Evolutionary conservation across 169 alveolate genomes (phyloP).

Genomic region (Perkinsus olseni): DNA sequence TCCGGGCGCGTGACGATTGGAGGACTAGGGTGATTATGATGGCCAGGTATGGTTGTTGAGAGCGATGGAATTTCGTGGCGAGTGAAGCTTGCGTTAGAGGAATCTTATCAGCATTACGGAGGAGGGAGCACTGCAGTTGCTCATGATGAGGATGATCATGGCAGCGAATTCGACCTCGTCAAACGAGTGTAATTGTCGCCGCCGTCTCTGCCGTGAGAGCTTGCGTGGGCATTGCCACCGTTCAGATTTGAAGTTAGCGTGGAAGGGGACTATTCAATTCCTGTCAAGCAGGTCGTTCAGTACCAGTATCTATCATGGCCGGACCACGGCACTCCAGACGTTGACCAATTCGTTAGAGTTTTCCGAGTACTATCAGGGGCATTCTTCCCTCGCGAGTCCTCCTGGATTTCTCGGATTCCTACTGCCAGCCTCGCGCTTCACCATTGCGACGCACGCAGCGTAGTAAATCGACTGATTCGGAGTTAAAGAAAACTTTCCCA

Average conservation of each 20-base stretch:
- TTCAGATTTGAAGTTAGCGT: neutral
- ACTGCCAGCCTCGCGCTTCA: no score
- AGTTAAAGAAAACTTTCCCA: no score
- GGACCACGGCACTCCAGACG: constrained; percentile 63
- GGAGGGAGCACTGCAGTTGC: neutral
- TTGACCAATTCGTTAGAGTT: constrained; percentile 38
- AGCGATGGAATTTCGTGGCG: neutral
- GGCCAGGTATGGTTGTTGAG: neutral
- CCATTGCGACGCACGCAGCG: no score
- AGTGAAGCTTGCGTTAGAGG: neutral
- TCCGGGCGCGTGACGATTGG: neutral
- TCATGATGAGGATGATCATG: neutral
- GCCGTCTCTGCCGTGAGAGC: neutral
- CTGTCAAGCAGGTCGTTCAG: constrained; percentile 33
- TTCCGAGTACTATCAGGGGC: constrained; percentile 29
- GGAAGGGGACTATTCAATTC: neutral
- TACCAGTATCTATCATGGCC: constrained; percentile 65
- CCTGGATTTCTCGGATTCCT: no score
- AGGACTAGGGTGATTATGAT: neutral
- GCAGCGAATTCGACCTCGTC: neutral
- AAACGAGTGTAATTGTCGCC: neutral
- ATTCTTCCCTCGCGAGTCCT: no score
- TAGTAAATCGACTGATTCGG: no score
- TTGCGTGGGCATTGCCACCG: neutral
- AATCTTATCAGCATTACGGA: neutral